Conservation (phyloP, 75 land plant species). For the Selaginella tamariscina region DNA sequence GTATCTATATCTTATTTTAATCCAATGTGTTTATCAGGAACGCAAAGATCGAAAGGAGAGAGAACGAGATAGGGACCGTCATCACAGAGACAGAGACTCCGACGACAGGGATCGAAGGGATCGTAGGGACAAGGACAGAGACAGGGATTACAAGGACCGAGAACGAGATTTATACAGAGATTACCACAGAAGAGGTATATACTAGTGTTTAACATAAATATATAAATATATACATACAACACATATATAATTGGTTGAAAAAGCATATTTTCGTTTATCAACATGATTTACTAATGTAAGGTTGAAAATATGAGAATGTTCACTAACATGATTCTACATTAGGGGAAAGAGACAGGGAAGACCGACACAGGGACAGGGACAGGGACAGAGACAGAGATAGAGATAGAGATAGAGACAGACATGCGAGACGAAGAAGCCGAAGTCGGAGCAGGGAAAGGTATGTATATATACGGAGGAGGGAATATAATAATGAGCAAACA, state of each 20-base stretch:
- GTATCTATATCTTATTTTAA: no score
- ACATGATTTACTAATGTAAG: no score
- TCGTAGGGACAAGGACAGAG: slow-evolving; percentile 12
- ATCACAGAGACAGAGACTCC: slow-evolving; percentile 32
- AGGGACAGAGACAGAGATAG: slow-evolving; percentile 42
- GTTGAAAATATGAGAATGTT: no score
- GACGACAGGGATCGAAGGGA: slow-evolving; percentile 29
- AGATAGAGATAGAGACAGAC: slow-evolving; percentile 44
- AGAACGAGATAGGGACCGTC: slow-evolving; percentile 42
- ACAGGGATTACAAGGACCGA: slow-evolving; percentile 1
- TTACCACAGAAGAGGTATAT: slow-evolving; percentile 35
- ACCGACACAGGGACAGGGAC: slow-evolving; percentile 30
- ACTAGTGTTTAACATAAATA: no score
- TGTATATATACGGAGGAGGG: no score
- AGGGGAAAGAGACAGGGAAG: no score
- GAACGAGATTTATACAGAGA: slow-evolving; percentile 36
- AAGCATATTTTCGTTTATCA: no score
- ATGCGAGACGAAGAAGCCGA: slow-evolving; percentile 50
- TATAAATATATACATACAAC: no score
- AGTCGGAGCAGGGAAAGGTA: slow-evolving; percentile 45
- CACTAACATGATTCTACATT: no score
- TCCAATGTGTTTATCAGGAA: slow-evolving; percentile 15
- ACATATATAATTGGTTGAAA: no score
- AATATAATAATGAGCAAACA: no score
- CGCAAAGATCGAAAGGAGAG: slow-evolving; percentile 54